phyloP scores from a whole-genome alignment of 306 rosid genomes.

The Malus fusca region DNA sequence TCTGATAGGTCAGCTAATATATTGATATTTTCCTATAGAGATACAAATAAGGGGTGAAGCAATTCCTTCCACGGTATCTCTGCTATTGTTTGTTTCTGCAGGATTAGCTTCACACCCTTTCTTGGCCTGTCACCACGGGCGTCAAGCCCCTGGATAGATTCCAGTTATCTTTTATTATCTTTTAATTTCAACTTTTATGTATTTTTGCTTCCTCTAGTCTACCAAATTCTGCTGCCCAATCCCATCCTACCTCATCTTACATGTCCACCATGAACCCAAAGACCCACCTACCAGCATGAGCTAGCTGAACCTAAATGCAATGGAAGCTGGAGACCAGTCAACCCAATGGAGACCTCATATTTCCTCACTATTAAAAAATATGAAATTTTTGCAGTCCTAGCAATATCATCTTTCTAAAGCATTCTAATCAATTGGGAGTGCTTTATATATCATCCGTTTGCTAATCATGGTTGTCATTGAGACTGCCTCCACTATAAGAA shows the following conservation, averaged over 20 bases:
- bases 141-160: too few species aligned
- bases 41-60: not conserved
- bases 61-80: not conserved
- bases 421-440: not conserved
- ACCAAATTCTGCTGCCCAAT: too few species aligned
- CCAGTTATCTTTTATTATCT: too few species aligned
- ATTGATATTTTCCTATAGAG: not conserved
- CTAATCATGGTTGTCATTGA: not conserved
- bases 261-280: not conserved
- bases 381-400: not conserved
- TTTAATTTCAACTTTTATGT: too few species aligned
- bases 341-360: not conserved
- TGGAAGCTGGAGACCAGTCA: not conserved
- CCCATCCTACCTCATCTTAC: not conserved
- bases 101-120: not conserved
- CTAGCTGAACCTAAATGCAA: not conserved
- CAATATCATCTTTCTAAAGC: not conserved
- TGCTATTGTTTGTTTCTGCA: not conserved
- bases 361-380: too few species aligned
- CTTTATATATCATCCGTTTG: too few species aligned
- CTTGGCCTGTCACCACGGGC: too few species aligned
- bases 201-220: too few species aligned
- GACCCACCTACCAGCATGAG: not conserved
- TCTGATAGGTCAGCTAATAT: not conserved
- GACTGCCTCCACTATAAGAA: not conserved